Evolutionary conservation across 2,329 filamentous ascomycete species (phyloP), one percentile per base, ranked within the genome.

Genomic region (Neocucurbitaria cava): DNA sequence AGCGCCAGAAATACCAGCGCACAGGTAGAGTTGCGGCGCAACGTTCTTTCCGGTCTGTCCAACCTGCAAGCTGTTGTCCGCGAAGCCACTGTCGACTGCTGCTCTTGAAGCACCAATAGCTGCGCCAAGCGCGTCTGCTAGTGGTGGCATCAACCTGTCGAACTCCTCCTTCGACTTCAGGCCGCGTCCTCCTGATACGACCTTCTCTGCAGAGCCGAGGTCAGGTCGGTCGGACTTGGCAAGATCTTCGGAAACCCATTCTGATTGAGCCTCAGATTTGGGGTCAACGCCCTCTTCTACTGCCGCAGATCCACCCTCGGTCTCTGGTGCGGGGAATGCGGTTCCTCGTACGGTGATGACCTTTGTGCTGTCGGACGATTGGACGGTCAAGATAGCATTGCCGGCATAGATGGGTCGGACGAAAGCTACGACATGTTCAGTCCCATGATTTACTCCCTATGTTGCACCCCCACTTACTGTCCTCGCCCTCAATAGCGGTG

Each of bases 11-110:
- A 99, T 98, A 72, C 95, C 95, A 11, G 94, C 93, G 49, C 92
- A 96, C 65, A 99, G 84, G 76, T 99, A 99, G 57, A 99, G 82
- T 77, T 99, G 89, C 55, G 95, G 95, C 42, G 95, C 95, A 49
- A 99, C 94, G 59, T 98, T 96, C 85, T 99, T 99, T 71, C 95
- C 95, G 13, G 95, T 99, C 83, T 99, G 95, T 41, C 95, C 95
- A 62, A 99, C 94, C 80, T 99, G 95, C 66, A 99, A 81, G 77
- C 92, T 96, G 84, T 99, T 99, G 81, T 99, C 95, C 26, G 95
- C 95, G 72, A 97, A 99, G 5, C 95, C 95, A 68, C 91, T 96
- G 79, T 99, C 95, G 36, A 99, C 95, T 9, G 95, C 95, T 17
- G 95, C 95, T 69, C 95, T 88, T 46, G 92, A 96, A 24, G 95